Evolutionary conservation across 371 early-diverging fungal genomes (phyloP).

Genomic region (Mortierella sp.): DNA sequence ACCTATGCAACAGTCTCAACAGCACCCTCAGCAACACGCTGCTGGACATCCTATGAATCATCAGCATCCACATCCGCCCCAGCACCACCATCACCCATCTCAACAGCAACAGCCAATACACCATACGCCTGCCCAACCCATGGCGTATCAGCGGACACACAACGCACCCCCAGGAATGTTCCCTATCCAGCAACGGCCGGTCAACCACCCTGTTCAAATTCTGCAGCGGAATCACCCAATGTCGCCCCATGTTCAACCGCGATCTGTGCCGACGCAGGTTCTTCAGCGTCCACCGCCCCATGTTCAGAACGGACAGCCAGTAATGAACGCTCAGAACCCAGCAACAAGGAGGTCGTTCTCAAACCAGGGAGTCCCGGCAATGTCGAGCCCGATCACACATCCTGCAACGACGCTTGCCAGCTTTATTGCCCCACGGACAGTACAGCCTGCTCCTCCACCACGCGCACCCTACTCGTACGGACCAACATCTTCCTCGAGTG

Average conservation of each 20-base stretch:
- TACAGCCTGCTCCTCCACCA: slow-evolving; percentile 37
- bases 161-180: slow-evolving; percentile 19
- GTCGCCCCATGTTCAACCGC: slow-evolving; percentile 43
- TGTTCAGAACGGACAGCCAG: slow-evolving; percentile 10
- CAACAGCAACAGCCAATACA: slow-evolving; percentile 16
- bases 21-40: slow-evolving; percentile 4
- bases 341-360: slow-evolving; percentile 28
- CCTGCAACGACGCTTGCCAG: slow-evolving; percentile 37
- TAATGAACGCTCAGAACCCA: slow-evolving; percentile 10
- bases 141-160: slow-evolving; percentile 17
- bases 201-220: slow-evolving; percentile 52
- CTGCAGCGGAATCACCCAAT: slow-evolving; percentile 45
- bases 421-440: slow-evolving; percentile 46
- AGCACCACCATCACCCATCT: slow-evolving; percentile 13
- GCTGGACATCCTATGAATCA: background rate
- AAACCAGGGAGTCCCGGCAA: slow-evolving; percentile 21
- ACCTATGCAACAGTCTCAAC: slow-evolving; percentile 14
- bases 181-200: slow-evolving; percentile 18
- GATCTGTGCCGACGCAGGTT: slow-evolving; percentile 52
- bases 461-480: slow-evolving; percentile 49
- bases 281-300: slow-evolving; percentile 48
- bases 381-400: slow-evolving; percentile 33
- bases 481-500: slow-evolving; percentile 23
- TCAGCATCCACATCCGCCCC: slow-evolving; percentile 2
- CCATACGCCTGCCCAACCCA: slow-evolving; percentile 15